Evolutionary conservation across 139 green algal species (phyloP), one percentile per base, ranked within the genome.

Genomic region (Deuterostichococcus epilithicus): DNA sequence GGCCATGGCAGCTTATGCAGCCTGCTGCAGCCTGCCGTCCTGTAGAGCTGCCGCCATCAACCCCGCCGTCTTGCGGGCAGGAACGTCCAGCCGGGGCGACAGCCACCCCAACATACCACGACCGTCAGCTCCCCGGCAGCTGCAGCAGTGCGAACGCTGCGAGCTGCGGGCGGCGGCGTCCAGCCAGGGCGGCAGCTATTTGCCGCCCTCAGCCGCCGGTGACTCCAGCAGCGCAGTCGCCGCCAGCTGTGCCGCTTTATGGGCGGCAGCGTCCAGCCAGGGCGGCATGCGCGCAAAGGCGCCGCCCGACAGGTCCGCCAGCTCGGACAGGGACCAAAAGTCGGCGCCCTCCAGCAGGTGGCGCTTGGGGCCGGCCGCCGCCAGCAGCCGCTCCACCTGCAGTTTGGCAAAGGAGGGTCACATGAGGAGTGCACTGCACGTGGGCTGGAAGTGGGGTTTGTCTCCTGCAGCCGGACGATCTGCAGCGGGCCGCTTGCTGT

Each of bases 301-400:
- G 65, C 74, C 75, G n/a, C 74, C 74, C 32, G 38, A 66, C 23
- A 80, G 45, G 67, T 80, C 75, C 22, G 44, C 45, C 32, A 80
- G 75, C 68, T 80, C 75, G 4, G 68, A 47, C 68, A 80, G 74
- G 3, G 75, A 68, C 75, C 75, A 80, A 28, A 80, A 80, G 2
- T 80, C 75, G 38, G 47, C 28, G 10, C 33, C n/a, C 67, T 80
- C 75, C 45, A 80, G 75, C 68, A 80, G 13, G 45, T 80, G 74
- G 32, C 75, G 67, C 75, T 47, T 42, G 32, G 75, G 45, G 45
- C 75, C 75, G 23, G 75, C 68, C 30, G 33, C 68, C 34, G 33
- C 35, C 25, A 80, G 47, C 75, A 80, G 45, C 33, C 45, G 32
- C 67, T 75, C 63, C 39, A 60, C 74, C 72, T 76, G 47, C 20